phyloP scores from a whole-genome alignment of 441 rosid species.

The Brassica balearica region DNA sequence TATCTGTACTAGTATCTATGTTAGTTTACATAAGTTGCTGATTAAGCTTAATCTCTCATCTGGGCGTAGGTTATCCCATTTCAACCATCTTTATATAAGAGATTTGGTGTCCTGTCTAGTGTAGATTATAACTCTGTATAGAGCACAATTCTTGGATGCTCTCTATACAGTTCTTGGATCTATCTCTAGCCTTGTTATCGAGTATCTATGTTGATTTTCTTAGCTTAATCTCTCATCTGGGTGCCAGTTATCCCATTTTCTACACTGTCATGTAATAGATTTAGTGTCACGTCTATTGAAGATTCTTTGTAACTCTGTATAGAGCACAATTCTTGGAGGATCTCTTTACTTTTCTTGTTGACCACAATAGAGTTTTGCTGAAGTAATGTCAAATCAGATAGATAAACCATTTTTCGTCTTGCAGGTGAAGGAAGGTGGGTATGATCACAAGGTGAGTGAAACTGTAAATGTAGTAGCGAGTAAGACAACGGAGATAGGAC shows the following conservation, averaged over 20 bases:
- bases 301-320: too few species aligned
- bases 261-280: too few species aligned
- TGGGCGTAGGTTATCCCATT: background rate
- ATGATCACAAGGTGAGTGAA: slow-evolving; percentile 91
- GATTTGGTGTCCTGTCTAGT: background rate
- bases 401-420: slow-evolving; percentile 27
- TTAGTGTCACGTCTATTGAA: too few species aligned
- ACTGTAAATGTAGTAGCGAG: slow-evolving; percentile 91
- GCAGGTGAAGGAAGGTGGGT: slow-evolving; percentile 95
- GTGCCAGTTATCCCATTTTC: background rate
- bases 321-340: background rate
- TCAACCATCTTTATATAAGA: background rate
- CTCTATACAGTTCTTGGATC: background rate
- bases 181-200: background rate
- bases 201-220: background rate
- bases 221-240: slow-evolving; percentile 11
- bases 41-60: slow-evolving; percentile 9
- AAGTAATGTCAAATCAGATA: slow-evolving; percentile 19
- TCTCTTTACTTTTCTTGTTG: slow-evolving; percentile 15
- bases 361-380: background rate
- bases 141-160: background rate
- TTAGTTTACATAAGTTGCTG: slow-evolving; percentile 4
- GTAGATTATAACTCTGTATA: slow-evolving; percentile 7
- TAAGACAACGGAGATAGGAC: slow-evolving; percentile 91
- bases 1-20: background rate